Evolutionary conservation across 352 stramenopile species (phyloP).

Genomic region (Pythium pyrilobum): DNA sequence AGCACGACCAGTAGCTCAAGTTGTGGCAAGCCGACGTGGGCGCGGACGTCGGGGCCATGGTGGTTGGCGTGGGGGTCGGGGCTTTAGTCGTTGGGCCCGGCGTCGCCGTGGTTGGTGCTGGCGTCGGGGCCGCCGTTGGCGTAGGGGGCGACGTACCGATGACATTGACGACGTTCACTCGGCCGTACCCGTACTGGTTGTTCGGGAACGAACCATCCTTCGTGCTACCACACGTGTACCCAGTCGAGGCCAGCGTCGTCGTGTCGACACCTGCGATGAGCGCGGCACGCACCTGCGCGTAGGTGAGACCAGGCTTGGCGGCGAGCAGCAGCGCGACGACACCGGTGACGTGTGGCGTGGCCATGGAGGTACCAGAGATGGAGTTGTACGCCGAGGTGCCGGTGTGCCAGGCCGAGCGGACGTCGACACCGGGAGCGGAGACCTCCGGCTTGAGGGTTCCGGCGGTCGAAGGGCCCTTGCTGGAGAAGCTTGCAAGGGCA

Average conservation of each 20-base stretch:
- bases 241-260: slow-evolving; percentile 9
- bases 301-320: neutral
- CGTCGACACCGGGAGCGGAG: slow-evolving; percentile 8
- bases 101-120: neutral
- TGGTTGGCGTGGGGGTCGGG: neutral
- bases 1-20: neutral
- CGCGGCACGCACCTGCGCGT: slow-evolving; percentile 1
- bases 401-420: slow-evolving; percentile 11
- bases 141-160: neutral
- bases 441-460: slow-evolving; percentile 24
- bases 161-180: slow-evolving; percentile 25
- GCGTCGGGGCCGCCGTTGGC: neutral
- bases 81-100: neutral
- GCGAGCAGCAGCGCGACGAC: slow-evolving; percentile 22
- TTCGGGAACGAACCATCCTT: slow-evolving; percentile 27
- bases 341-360: slow-evolving; percentile 25
- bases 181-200: slow-evolving; percentile 35
- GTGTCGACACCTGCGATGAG: slow-evolving; percentile 11
- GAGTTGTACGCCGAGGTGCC: slow-evolving; percentile 12
- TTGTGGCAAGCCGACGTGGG: neutral
- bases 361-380: slow-evolving; percentile 26
- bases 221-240: slow-evolving; percentile 23
- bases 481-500: slow-evolving; percentile 9
- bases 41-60: neutral
- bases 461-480: slow-evolving; percentile 7